A percentile compares a stretch with the other conserved stretches of the same genome.
Evolutionary conservation across 140 eudicot species (phyloP).

Genomic region (Oenanthe javanica): DNA sequence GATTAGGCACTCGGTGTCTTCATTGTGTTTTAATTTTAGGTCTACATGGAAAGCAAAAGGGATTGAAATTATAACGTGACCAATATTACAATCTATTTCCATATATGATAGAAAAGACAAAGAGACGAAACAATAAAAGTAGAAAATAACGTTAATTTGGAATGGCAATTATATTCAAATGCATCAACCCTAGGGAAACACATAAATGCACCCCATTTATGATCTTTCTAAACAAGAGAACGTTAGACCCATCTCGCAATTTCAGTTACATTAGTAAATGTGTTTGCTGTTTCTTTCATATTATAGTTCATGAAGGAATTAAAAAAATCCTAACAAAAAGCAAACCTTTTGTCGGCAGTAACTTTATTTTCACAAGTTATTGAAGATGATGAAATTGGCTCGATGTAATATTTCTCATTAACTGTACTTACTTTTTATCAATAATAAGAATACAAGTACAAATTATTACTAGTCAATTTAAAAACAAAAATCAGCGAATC

Average conservation of each 20-base stretch:
- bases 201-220: not conserved
- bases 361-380: not conserved
- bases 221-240: conserved; percentile 1
- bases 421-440: not conserved
- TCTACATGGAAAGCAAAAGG: not conserved
- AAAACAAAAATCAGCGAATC: not conserved
- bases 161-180: not conserved
- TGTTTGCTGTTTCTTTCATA: not conserved
- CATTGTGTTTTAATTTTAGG: too few species aligned
- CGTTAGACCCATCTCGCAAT: not conserved
- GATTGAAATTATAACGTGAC: not conserved
- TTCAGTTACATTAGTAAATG: not conserved
- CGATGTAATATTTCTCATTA: not conserved
- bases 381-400: not conserved
- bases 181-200: conserved; percentile 1
- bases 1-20: too few species aligned
- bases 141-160: not conserved
- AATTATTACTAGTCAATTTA: not conserved
- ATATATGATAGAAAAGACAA: not conserved
- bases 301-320: not conserved
- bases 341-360: not conserved
- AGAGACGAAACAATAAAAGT: not conserved
- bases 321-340: not conserved
- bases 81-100: not conserved
- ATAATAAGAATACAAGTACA: not conserved